These are phyloP conservation scores for Mortierella hygrophila DNA, from an alignment of 192 early-diverging fungal genomes.

Conservation along the genomic window DNA sequence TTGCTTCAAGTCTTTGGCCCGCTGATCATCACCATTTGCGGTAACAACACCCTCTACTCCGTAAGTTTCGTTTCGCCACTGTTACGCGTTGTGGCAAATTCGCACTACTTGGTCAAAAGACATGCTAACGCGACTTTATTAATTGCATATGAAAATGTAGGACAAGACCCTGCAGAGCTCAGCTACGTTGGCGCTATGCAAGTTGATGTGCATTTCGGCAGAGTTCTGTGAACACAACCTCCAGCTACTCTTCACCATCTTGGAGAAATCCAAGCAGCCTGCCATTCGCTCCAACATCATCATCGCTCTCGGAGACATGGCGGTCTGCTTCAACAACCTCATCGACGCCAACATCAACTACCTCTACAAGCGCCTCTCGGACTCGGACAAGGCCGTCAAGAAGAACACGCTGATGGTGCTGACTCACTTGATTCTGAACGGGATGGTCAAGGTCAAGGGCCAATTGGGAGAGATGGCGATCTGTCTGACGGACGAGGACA, in stretches of 20 bases:
- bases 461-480: constrained; percentile 99
- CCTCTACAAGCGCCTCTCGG: constrained; percentile 92
- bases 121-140: background rate
- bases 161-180: constrained; percentile 90
- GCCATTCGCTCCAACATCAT: constrained; percentile 94
- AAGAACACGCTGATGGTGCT: constrained; percentile 99
- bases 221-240: constrained; percentile 95
- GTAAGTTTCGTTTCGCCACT: constrained; percentile 55
- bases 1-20: constrained; percentile 87
- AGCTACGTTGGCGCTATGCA: constrained; percentile 89
- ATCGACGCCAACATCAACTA: constrained; percentile 97
- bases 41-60: constrained; percentile 83
- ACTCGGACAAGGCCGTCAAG: constrained; percentile 85
- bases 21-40: constrained; percentile 85
- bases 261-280: constrained; percentile 87
- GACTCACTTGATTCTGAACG: constrained; percentile 97
- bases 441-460: constrained; percentile 99
- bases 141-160: constrained; percentile 37
- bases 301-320: constrained; percentile 98
- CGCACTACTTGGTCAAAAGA: too few species aligned
- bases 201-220: constrained; percentile 97
- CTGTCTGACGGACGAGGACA: constrained; percentile 91
- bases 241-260: constrained; percentile 89
- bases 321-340: constrained; percentile 96
- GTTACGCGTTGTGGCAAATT: too few species aligned